phyloP scores from a whole-genome alignment of 2,329 filamentous ascomycete species.

The Ilyonectria sp. region DNA sequence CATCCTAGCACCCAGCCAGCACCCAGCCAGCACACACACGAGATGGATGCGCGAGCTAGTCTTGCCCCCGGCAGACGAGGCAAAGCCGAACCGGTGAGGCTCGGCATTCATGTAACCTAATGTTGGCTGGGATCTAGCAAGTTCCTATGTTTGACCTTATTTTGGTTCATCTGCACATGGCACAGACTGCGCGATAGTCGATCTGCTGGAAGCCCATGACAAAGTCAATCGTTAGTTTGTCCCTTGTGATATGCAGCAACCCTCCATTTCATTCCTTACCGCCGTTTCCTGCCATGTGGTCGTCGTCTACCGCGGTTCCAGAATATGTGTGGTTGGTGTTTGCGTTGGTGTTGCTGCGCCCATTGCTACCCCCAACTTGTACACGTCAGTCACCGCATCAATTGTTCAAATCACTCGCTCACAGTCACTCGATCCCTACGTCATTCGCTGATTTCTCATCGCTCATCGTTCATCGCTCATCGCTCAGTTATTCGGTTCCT shows the following conservation, averaged over 20 bases:
- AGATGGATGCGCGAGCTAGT: not conserved
- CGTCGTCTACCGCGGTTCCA: not conserved
- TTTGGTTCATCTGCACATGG: too few relatives aligned
- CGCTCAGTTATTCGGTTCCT: too few relatives aligned
- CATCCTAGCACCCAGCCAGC: too few relatives aligned
- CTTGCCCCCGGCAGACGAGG: too few relatives aligned
- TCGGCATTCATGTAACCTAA: not conserved
- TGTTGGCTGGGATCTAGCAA: not conserved
- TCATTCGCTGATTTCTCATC: too few relatives aligned
- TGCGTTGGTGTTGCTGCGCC: not conserved
- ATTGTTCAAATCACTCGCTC: not conserved
- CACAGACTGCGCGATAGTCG: not conserved
- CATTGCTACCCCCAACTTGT: not conserved
- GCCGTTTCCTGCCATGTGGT: not conserved
- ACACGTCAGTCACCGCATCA: not conserved
- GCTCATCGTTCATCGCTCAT: too few relatives aligned
- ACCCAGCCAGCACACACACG: not conserved
- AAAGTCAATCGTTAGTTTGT: constrained; percentile 7
- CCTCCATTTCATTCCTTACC: constrained; percentile 2
- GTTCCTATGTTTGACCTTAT: not conserved
- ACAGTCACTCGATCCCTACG: too few relatives aligned
- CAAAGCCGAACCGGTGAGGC: not conserved
- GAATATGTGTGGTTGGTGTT: not conserved
- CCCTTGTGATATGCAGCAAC: not conserved
- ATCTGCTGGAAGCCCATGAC: not conserved